Evolutionary conservation across 306 rosid genomes (phyloP), one percentile per base, ranked within the genome.

Genomic region (Castanea mollissima): DNA sequence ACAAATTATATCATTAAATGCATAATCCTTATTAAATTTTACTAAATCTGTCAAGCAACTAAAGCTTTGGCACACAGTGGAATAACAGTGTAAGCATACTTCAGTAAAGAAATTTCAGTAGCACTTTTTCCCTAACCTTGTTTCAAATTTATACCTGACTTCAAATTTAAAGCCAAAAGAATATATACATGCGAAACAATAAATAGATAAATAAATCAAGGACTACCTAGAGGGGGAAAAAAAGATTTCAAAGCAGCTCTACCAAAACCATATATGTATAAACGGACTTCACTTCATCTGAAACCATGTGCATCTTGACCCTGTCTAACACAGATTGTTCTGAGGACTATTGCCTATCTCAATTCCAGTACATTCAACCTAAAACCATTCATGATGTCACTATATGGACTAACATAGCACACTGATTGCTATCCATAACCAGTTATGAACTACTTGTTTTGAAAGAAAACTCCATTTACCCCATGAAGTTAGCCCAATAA

Each of bases 181-280:
- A 32, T 65, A 31, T 35, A n/a, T 9, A 68, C 72, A 9, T 13
- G 34, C 55, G 18, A 51, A 80, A 46, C 29, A 41, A 46, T n/a
- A 46, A 32, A 25, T 1, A 49, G 56, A 31, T 21, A 78, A 14
- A 27, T 25, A 2, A 52, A 3, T 52, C 6, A 56, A 31, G 67
- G 38, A 59, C 16, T 3, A 15, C 51, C 32, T 29, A 57, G 13
- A 74, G 32, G 21, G 34, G 49, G 20, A 25, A 38, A 59, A 75
- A 4, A 79, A 73, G 23, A 86, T 38, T 34, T 62, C 65, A 82
- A 21, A 63, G 75, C 60, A 49, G 49, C 38, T 29, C 69, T 44
- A 6, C 10, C 64, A 51, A 74, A 51, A 34, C 49, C 72, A 68
- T 19, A 32, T 69, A 34, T 52, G 27, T 67, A 73, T 60, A 79